Base-by-base conservation (phyloP, 176 grass and related monocot genomes). In the Aegilops umbellulata region DNA sequence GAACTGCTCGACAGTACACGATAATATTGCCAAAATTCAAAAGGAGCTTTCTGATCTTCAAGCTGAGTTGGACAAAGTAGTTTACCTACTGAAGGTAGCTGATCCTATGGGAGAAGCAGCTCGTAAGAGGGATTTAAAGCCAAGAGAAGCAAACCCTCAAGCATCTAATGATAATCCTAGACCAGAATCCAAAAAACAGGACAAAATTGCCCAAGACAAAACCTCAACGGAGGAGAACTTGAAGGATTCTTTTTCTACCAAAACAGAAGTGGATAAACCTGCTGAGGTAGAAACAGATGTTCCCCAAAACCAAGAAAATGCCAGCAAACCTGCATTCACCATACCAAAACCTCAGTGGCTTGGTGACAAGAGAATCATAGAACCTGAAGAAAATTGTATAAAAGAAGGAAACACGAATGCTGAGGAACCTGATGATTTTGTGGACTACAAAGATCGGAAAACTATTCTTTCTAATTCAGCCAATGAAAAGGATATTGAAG, bases 361-460 rank as follows among this genome's bases (percentile, higher is more conserved):
- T 77, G 97, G 97, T 8, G 94, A 94, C 61, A 91, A 78, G 58
- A 94, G 90, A 83, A 84, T 85, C 46, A 66, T 80, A 41, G 44
- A 82, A 70, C 84, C 76, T 57, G 90, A 93, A 81, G 94, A 88
- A n/a, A 90, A 92, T 51, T 86, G 85, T 60, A 80, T 94, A 66
- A 87, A 65, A 51, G 80, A 84, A 79, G 78, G 66, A 88, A 87
- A 68, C 11, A 42, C 42, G 6, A 82, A 90, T 86, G 80, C 74
- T 63, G 92, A 90, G 85, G 96, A 95, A 20, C 44, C 69, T 83
- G 94, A 91, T 63, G 87, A 86, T 84, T 98, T 99, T 94, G 90
- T 99, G 42, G 97, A 93, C 74, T 99, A 99, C 90, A 95, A 94
- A 87, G 97, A 99, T 67, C 81, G 97, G 61, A 95, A 96, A 82